Percentiles rank a stretch among this genome's conserved stretches.
These are phyloP conservation scores for Malassezia vespertilionis DNA, from an alignment of 1,284 basidiomycete genomes.

Conservation along the genomic window DNA sequence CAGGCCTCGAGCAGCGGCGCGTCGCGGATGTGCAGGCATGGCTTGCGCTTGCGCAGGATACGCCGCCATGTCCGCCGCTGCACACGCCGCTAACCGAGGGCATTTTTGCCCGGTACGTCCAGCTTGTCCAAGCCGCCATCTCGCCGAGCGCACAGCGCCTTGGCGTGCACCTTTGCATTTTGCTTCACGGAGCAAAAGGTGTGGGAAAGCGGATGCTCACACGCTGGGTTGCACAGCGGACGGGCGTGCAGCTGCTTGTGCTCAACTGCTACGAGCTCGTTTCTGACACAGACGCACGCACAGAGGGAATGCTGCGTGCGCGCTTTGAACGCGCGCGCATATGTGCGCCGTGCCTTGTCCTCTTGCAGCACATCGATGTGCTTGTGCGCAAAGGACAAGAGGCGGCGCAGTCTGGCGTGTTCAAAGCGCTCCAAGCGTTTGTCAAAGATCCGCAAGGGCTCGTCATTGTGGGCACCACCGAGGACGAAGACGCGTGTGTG, in stretches of 20 bases:
- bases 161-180: constrained; percentile 49
- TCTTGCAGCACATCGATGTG: constrained; percentile 75
- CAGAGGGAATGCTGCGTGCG: constrained; percentile 64
- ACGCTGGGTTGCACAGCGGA: constrained; percentile 55
- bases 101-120: constrained; percentile 20
- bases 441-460: constrained; percentile 54
- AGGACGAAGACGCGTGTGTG: constrained; percentile 61
- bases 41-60: constrained; percentile 51
- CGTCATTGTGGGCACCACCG: constrained; percentile 59
- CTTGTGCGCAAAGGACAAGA: constrained; percentile 58
- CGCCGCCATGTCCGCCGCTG: constrained; percentile 21
- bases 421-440: too few species aligned
- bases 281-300: constrained; percentile 67
- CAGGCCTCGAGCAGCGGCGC: constrained; percentile 62
- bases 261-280: constrained; percentile 75
- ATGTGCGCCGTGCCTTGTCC: constrained; percentile 74
- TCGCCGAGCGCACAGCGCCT: constrained; percentile 25
- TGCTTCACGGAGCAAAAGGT: constrained; percentile 65
- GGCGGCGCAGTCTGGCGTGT: constrained; percentile 66
- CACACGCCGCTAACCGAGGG: constrained; percentile 18
- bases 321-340: constrained; percentile 67
- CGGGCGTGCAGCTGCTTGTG: constrained; percentile 74
- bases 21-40: constrained; percentile 59
- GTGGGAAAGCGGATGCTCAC: constrained; percentile 61
- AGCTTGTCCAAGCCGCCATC: constrained; percentile 36